These are phyloP conservation scores for Pyricularia grisea DNA, from an alignment of 2,329 filamentous ascomycete species.

Conservation along the genomic window DNA sequence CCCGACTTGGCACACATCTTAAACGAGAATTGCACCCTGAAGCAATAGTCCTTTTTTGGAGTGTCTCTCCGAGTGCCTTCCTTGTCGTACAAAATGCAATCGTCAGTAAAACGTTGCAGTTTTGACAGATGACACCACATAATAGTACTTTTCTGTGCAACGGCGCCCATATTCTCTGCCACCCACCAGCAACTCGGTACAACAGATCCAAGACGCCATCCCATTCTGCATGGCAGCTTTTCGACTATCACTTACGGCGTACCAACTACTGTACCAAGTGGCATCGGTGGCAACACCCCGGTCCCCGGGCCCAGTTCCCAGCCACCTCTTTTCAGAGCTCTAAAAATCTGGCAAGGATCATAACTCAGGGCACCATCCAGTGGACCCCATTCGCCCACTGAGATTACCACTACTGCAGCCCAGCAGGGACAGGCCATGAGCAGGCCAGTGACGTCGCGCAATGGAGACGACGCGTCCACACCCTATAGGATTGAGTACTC, in stretches of 20 bases:
- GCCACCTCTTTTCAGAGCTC: neutral
- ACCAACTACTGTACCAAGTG: too few species aligned
- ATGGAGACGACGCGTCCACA: neutral
- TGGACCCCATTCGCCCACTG: neutral
- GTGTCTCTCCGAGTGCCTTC: neutral
- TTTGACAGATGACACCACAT: neutral
- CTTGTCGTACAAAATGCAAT: neutral
- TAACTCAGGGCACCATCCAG: neutral
- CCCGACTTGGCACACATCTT: neutral
- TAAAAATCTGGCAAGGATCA: neutral
- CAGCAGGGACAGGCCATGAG: neutral
- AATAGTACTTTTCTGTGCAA: neutral
- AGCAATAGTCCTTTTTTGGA: neutral
- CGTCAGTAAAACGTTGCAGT: neutral
- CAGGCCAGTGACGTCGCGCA: neutral
- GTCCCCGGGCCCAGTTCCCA: neutral
- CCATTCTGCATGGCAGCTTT: neutral
- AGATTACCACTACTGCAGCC: neutral
- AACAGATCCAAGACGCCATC: neutral
- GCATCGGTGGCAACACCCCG: too few species aligned
- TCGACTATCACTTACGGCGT: neutral
- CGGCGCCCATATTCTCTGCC: neutral
- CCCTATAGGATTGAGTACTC: neutral
- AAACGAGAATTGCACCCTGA: neutral
- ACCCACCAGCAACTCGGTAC: neutral